These are phyloP conservation scores for Trichomonas gallinae DNA, from an alignment of 208 protist genomes.

Conservation along the genomic window DNA sequence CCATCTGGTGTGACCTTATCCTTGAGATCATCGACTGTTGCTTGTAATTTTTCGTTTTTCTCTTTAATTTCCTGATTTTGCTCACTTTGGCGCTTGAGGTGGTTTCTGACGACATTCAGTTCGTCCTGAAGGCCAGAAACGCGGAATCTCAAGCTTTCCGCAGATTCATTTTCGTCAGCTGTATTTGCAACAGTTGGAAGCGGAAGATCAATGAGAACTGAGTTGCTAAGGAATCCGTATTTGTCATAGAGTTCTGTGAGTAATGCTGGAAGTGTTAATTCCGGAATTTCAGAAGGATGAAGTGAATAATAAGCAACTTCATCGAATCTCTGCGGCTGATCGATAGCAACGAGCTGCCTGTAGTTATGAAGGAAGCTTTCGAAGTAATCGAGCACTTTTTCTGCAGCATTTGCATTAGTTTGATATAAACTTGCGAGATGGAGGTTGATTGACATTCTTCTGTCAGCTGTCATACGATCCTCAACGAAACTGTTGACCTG, in stretches of 20 bases:
- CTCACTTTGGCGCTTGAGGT: background rate
- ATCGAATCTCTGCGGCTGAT: background rate
- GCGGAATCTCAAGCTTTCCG: background rate
- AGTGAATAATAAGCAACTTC: background rate
- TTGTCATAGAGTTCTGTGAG: background rate
- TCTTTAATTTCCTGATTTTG: background rate
- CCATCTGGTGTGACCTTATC: background rate
- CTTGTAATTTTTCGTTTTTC: background rate
- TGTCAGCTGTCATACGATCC: background rate
- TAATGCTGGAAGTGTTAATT: background rate
- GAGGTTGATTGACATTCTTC: background rate
- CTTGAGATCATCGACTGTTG: background rate
- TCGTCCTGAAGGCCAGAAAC: background rate
- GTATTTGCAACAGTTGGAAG: background rate
- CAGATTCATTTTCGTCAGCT: background rate
- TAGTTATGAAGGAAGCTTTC: background rate
- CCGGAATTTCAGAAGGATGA: background rate
- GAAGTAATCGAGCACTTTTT: background rate
- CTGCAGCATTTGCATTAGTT: background rate
- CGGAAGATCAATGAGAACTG: background rate
- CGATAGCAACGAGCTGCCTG: background rate
- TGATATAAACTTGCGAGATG: background rate
- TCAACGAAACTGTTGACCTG: background rate
- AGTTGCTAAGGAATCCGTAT: background rate
- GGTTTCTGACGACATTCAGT: background rate